phyloP scores from a whole-genome alignment of 179 eudicot species.

The Drosera spatulata region DNA sequence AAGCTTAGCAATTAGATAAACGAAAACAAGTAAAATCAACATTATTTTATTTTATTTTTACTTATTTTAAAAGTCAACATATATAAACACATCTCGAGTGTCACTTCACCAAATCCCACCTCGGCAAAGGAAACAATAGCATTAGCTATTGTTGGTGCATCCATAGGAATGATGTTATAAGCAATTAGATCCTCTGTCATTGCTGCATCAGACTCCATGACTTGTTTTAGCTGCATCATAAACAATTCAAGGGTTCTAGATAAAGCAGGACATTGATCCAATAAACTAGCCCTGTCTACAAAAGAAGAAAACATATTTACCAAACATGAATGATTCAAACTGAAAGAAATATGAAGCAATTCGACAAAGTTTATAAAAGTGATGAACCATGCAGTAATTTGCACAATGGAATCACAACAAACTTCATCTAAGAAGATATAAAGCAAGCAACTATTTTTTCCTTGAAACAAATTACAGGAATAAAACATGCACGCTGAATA shows the following conservation, averaged over 20 bases:
- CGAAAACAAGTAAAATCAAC: conserved; percentile 1
- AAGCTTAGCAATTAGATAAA: conserved; percentile 6
- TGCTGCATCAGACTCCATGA: conserved; percentile 94
- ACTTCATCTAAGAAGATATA: too few relatives aligned
- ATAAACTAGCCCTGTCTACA: too few relatives aligned
- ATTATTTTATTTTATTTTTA: not conserved
- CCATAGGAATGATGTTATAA: conserved; percentile 93
- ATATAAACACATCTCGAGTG: not conserved
- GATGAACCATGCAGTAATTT: too few relatives aligned
- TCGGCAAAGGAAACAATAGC: conserved; percentile 64
- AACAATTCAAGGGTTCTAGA: too few relatives aligned
- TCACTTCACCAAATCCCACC: conserved; percentile 27
- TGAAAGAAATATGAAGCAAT: too few relatives aligned
- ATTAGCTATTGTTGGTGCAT: conserved; percentile 57
- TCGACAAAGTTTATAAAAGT: too few relatives aligned
- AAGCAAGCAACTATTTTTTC: too few relatives aligned
- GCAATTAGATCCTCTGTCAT: conserved; percentile 95
- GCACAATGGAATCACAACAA: too few relatives aligned
- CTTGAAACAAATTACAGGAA: too few relatives aligned
- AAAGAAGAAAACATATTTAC: too few relatives aligned
- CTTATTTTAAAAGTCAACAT: not conserved
- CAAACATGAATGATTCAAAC: too few relatives aligned
- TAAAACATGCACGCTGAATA: not conserved
- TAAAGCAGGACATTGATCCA: too few relatives aligned
- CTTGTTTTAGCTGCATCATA: conserved; percentile 59